These are phyloP conservation scores for Hyphopichia burtonii DNA, from an alignment of 1,139 yeast genomes.

Conservation along the genomic window DNA sequence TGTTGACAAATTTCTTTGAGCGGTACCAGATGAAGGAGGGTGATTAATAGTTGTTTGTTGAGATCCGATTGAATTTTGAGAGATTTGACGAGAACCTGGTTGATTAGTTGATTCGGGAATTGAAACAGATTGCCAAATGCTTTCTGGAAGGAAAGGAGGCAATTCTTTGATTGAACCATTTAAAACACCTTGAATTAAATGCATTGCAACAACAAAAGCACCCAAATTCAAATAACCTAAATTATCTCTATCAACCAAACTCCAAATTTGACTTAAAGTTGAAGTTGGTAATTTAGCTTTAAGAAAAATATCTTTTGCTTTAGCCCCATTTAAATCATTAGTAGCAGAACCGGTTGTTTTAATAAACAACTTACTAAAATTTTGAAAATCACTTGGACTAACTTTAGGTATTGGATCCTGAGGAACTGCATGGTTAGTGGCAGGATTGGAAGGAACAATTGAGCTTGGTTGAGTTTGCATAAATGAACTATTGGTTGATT, in stretches of 20 bases:
- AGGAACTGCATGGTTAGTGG: constrained; percentile 29
- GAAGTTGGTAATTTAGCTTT: constrained; percentile 82
- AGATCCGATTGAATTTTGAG: constrained; percentile 52
- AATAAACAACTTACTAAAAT: constrained; percentile 72
- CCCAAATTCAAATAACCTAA: constrained; percentile 68
- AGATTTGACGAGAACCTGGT: constrained; percentile 32
- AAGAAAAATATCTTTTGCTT: constrained; percentile 80
- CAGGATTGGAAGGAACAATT: constrained; percentile 32
- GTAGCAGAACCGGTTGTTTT: constrained; percentile 61
- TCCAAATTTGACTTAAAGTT: constrained; percentile 85
- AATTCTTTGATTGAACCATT: constrained; percentile 64
- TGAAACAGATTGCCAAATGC: constrained; percentile 60
- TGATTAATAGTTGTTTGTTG: constrained; percentile 45
- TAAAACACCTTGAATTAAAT: constrained; percentile 78
- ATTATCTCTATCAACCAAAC: constrained; percentile 73
- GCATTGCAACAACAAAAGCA: constrained; percentile 93
- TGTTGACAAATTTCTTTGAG: constrained; percentile 12
- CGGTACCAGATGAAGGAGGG: constrained; percentile 11
- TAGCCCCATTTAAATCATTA: constrained; percentile 60
- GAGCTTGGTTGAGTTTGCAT: constrained; percentile 51
- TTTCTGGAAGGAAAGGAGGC: constrained; percentile 70
- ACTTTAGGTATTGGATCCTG: constrained; percentile 59
- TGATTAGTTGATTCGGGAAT: constrained; percentile 12
- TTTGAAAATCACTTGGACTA: constrained; percentile 62
- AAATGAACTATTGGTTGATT: constrained; percentile 41